Percentiles rank a stretch among this genome's conserved stretches.
Conservation (phyloP, 306 rosid species). For the Corylus heterophylla region DNA sequence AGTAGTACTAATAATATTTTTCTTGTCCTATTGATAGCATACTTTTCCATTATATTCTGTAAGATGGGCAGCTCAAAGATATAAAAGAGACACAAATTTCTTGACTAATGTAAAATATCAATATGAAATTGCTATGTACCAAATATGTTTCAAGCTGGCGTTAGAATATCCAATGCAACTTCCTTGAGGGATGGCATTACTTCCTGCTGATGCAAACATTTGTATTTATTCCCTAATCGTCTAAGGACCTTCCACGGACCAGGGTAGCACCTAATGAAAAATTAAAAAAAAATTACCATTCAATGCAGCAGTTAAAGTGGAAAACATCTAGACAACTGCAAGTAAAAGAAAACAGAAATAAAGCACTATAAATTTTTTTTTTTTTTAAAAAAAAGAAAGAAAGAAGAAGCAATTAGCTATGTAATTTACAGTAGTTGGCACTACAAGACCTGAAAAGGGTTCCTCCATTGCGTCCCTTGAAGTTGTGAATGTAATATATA, state of each 20-base stretch:
- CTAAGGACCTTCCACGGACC: slow-evolving; percentile 88
- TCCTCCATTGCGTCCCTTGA: slow-evolving; percentile 86
- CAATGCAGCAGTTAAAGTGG: slow-evolving; percentile 13
- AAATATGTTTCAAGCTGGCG: slow-evolving; percentile 48
- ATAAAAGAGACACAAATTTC: not conserved
- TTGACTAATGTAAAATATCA: not conserved
- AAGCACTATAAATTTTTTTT: not conserved
- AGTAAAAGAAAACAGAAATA: not conserved
- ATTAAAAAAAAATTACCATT: not conserved
- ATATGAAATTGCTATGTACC: slow-evolving; percentile 22
- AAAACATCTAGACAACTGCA: not conserved
- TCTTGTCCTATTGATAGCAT: no score
- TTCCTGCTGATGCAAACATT: slow-evolving; percentile 75
- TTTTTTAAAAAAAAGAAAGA: no score
- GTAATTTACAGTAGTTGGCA: slow-evolving; percentile 12
- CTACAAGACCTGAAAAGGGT: slow-evolving; percentile 72
- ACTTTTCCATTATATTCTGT: no score
- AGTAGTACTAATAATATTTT: no score
- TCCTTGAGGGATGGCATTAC: slow-evolving; percentile 91
- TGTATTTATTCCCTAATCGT: slow-evolving; percentile 46
- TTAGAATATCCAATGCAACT: slow-evolving; percentile 89
- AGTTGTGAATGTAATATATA: slow-evolving; percentile 85
- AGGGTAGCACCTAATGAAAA: slow-evolving; percentile 69
- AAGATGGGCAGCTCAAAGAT: not conserved
- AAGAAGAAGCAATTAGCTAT: not conserved